A percentile compares a stretch with the other conserved stretches of the same genome.
Evolutionary conservation across 2,329 filamentous ascomycete genomes (phyloP).

Genomic region (Cercospora sp.): DNA sequence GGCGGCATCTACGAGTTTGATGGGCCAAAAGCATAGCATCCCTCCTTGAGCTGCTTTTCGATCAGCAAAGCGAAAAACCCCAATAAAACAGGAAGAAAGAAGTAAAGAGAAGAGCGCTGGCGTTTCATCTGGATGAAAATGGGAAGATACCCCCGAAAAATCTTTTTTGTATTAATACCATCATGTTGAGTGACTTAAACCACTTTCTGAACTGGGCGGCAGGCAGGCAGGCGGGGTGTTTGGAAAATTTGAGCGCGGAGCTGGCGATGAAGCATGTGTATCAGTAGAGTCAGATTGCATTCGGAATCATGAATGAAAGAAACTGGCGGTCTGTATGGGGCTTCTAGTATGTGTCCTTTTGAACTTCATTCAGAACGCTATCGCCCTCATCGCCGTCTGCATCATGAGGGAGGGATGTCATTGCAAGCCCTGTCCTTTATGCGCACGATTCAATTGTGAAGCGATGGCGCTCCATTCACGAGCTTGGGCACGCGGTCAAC

Average conservation of each 20-base stretch:
- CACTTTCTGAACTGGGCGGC: background rate
- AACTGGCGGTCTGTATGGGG: no score
- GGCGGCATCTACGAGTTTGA: constrained; percentile 68
- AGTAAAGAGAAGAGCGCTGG: background rate
- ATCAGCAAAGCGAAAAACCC: background rate
- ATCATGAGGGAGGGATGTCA: background rate
- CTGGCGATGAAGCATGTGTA: background rate
- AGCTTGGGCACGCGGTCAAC: background rate
- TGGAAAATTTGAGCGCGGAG: background rate
- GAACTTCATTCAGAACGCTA: no score
- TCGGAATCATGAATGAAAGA: background rate
- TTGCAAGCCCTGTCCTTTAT: background rate
- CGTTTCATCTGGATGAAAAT: background rate
- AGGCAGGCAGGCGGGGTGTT: background rate
- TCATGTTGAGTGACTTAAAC: background rate
- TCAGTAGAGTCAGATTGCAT: background rate
- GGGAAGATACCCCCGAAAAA: background rate
- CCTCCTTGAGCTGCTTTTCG: background rate
- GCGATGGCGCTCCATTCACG: background rate
- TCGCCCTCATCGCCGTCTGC: no score
- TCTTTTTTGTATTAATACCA: background rate
- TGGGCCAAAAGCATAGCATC: constrained; percentile 25
- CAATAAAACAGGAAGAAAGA: background rate
- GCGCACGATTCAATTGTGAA: background rate
- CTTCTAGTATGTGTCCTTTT: background rate